Percentiles rank a stretch among this genome's conserved stretches.
phyloP scores from a whole-genome alignment of 352 stramenopile species.

The Elongisporangium prolatum region DNA sequence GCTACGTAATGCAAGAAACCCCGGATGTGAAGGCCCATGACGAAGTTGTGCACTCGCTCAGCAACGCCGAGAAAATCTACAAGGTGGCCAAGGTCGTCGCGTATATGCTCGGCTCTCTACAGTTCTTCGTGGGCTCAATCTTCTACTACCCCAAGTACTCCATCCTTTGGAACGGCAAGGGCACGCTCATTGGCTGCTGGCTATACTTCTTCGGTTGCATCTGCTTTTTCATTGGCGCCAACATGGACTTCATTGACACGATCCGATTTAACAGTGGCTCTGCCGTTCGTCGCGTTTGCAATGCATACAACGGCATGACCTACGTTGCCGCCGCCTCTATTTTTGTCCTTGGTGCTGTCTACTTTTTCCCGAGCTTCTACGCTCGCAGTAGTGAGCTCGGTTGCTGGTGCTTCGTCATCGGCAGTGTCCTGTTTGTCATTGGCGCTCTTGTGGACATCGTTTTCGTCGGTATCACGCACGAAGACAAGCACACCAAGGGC shows the following conservation, averaged over 20 bases:
- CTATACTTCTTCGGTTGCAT: conserved; percentile 69
- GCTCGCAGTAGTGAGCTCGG: conserved; percentile 54
- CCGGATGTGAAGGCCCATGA: conserved; percentile 12
- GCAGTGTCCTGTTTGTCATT: conserved; percentile 59
- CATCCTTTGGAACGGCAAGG: conserved; percentile 56
- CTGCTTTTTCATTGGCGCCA: conserved; percentile 58
- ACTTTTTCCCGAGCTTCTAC: conserved; percentile 78
- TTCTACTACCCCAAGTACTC: conserved; percentile 77
- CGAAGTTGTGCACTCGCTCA: conserved; percentile 14
- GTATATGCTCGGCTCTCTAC: conserved; percentile 60
- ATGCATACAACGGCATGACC: conserved; percentile 51
- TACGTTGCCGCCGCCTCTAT: conserved; percentile 67
- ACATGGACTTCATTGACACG: conserved; percentile 69
- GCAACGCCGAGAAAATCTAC: conserved; percentile 35
- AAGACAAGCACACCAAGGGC: conserved; percentile 33
- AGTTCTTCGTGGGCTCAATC: conserved; percentile 77
- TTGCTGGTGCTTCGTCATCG: conserved; percentile 73
- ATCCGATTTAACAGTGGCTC: conserved; percentile 55
- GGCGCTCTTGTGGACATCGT: conserved; percentile 55
- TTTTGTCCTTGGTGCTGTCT: conserved; percentile 75
- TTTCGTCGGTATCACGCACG: conserved; percentile 61
- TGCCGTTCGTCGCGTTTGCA: conserved; percentile 39
- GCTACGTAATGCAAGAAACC: conserved; percentile 22
- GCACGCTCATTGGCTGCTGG: conserved; percentile 59
- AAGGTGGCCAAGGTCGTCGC: conserved; percentile 41